Evolutionary conservation across 2,329 filamentous ascomycete species (phyloP), one percentile per base, ranked within the genome.

Genomic region (Fusarium chlamydosporum): DNA sequence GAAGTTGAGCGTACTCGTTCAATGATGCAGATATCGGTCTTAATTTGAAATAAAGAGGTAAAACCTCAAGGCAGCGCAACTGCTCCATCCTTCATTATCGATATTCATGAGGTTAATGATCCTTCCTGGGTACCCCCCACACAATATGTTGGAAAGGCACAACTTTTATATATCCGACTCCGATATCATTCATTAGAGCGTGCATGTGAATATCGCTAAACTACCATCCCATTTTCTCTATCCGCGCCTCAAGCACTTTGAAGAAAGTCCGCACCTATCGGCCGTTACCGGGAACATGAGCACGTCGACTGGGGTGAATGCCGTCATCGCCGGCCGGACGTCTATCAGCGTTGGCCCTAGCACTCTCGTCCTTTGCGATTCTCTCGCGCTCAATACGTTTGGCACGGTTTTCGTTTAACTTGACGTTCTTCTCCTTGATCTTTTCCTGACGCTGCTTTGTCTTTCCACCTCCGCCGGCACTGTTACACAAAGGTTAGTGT

Each of bases 381-480:
- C 81, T 82, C 77, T 85, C 81, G 60, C 81, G 80, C 71, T 83
- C 79, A 33, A 84, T 82, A 35, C 85, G 79, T 70, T 84, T 81
- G 45, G 79, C 75, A 41, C 86, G 82, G 79, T 87, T 84, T 75
- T 92, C 93, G 71, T 92, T 88, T 50, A 97, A 85, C 81, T 94
- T 95, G 74, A 87, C 84, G 82, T 98, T 97, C 87, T 97, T 97
- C 60, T 86, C 86, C 74, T 88, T 85, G 78, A 98, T 93, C 82
- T 94, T 96, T 60, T 90, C 86, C 76, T 87, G 88, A 68, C 95
- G 86, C 58, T 85, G 81, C 68, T 89, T 85, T 45, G 88, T 92
- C 78, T 94, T 96, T 65, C 90, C 91, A 63, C 95, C 95, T 40
- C 94, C 94, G 52, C 94, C 94, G 61, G 92, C 94, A 71, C 91